phyloP scores from a whole-genome alignment of 2,329 filamentous ascomycete species.

The Cercospora zeina region DNA sequence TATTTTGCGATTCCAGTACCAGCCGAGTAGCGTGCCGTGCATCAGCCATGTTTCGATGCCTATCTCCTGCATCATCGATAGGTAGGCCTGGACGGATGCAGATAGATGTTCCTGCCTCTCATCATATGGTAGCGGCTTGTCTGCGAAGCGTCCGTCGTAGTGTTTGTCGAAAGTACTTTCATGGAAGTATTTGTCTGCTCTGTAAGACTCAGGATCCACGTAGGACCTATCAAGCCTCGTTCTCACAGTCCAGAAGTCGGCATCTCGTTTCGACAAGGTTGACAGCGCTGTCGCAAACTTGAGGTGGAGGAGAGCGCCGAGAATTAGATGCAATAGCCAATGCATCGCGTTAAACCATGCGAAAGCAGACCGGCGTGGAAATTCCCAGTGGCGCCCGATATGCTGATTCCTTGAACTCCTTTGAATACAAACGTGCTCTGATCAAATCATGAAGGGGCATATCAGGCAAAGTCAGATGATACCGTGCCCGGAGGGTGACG shows the following conservation, averaged over 20 bases:
- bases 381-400: too few species aligned
- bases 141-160: constrained; percentile 60
- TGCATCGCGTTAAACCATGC: constrained; percentile 12
- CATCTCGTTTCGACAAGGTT: constrained; percentile 37
- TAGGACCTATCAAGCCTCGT: constrained; percentile 40
- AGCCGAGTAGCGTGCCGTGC: constrained; percentile 61
- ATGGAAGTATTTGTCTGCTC: constrained; percentile 54
- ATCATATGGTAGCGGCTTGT: constrained; percentile 48
- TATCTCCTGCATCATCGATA: constrained; percentile 57
- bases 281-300: constrained; percentile 15
- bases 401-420: neutral
- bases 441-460: neutral
- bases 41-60: constrained; percentile 64
- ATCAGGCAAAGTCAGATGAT: neutral
- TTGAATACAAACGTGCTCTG: neutral
- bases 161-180: constrained; percentile 56
- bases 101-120: constrained; percentile 52
- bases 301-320: constrained; percentile 7
- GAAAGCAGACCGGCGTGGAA: neutral
- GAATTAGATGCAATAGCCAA: constrained; percentile 6
- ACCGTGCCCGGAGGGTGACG: neutral
- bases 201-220: constrained; percentile 37
- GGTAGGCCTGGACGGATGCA: constrained; percentile 57
- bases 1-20: constrained; percentile 64
- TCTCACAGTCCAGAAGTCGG: constrained; percentile 50